These are phyloP conservation scores for Aspergillus terreus DNA, from an alignment of 2,329 filamentous ascomycete species.

Conservation along the genomic window DNA sequence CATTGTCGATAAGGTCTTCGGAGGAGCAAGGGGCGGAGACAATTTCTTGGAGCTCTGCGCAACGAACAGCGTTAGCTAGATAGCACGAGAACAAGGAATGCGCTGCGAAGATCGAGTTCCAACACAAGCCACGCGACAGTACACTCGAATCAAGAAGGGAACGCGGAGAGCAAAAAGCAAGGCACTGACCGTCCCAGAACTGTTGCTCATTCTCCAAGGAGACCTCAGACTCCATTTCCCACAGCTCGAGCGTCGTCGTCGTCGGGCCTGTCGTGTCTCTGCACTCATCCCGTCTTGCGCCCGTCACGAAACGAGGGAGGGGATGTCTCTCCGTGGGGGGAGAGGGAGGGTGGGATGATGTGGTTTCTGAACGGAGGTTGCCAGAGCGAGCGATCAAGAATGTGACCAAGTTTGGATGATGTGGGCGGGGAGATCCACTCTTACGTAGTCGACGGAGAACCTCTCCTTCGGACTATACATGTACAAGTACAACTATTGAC, in stretches of 20 bases:
- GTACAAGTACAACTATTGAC: too few relatives aligned
- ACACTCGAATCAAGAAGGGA: not conserved
- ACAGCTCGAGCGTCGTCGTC: constrained; percentile 34
- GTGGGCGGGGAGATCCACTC: constrained; percentile 1
- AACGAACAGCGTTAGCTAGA: constrained; percentile 7
- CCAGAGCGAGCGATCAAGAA: constrained; percentile 1
- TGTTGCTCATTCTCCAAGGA: constrained; percentile 75
- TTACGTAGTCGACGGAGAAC: not conserved
- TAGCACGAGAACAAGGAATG: not conserved
- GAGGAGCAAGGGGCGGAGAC: constrained; percentile 56
- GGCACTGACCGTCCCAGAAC: constrained; percentile 77
- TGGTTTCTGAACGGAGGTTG: not conserved
- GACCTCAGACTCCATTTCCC: constrained; percentile 65
- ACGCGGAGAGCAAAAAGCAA: not conserved
- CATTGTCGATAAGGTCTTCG: constrained; percentile 74
- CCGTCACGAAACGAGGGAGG: constrained; percentile 13
- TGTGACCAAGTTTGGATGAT: not conserved
- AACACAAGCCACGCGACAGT: not conserved
- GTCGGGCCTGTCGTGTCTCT: constrained; percentile 27
- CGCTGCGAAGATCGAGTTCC: not conserved
- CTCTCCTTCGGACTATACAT: too few relatives aligned
- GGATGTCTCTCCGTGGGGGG: constrained; percentile 8
- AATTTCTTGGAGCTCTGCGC: constrained; percentile 63
- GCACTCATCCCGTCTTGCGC: constrained; percentile 34
- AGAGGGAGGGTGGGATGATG: constrained; percentile 9